phyloP scores from a whole-genome alignment of 2,329 filamentous ascomycete species.

The Graphilbum fragrans region DNA sequence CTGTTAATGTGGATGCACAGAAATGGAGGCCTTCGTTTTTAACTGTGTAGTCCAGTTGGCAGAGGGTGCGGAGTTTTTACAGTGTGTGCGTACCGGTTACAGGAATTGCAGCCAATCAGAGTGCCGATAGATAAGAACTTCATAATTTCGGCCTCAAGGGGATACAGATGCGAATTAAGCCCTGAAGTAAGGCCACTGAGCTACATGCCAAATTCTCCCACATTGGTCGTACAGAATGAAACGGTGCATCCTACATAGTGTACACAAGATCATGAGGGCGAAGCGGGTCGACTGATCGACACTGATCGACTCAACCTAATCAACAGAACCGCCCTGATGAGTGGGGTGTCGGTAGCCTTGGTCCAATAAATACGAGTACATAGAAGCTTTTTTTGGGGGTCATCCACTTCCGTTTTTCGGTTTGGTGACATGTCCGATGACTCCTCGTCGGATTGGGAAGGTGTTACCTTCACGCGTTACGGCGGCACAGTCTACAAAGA shows the following conservation, averaged over 20 bases:
- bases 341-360: conserved; percentile 1
- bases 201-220: neutral
- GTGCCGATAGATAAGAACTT: neutral
- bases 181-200: neutral
- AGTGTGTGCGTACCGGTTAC: too few relatives aligned
- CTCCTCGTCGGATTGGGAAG: neutral
- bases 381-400: too few relatives aligned
- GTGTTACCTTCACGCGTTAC: neutral
- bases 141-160: too few relatives aligned
- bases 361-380: too few relatives aligned
- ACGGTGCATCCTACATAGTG: conserved; percentile 1
- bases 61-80: neutral
- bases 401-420: neutral
- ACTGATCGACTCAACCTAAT: neutral
- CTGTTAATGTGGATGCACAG: too few relatives aligned
- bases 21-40: too few relatives aligned
- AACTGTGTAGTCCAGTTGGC: too few relatives aligned
- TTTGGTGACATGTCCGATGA: neutral
- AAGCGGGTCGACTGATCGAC: conserved; percentile 1
- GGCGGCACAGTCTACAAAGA: neutral
- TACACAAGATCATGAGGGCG: conserved; percentile 1
- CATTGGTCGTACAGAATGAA: conserved; percentile 1
- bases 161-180: neutral
- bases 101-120: too few relatives aligned
- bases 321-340: neutral